These are phyloP conservation scores for Suillus lakei DNA, from an alignment of 768 basidiomycete genomes.

Conservation along the genomic window DNA sequence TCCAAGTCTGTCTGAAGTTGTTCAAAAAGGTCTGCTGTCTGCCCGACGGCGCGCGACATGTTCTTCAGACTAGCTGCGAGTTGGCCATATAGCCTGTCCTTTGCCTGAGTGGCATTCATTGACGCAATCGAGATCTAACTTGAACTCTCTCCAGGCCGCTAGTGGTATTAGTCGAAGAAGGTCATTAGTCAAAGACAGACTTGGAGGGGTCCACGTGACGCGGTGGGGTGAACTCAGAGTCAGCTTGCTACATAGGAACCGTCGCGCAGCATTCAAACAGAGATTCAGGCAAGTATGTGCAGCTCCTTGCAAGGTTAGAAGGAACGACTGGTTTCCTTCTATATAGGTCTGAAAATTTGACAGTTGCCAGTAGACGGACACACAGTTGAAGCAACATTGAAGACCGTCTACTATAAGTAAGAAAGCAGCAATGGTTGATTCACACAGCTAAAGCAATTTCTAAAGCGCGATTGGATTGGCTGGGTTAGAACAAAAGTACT, in stretches of 20 bases:
- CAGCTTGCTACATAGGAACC: too few relatives aligned
- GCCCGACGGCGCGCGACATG: conserved; percentile 68
- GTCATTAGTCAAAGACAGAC: not conserved
- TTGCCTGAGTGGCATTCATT: conserved; percentile 73
- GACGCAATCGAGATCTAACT: not conserved
- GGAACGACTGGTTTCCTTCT: not conserved
- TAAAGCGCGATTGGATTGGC: not conserved
- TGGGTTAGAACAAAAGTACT: not conserved
- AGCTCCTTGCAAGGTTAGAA: not conserved
- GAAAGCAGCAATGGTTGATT: not conserved
- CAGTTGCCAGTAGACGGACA: not conserved
- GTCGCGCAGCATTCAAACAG: not conserved
- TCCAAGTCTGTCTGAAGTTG: conserved; percentile 76
- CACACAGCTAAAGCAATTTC: not conserved
- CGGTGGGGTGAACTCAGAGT: too few relatives aligned
- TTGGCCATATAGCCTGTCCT: conserved; percentile 81
- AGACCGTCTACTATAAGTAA: not conserved
- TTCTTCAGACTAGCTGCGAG: conserved; percentile 70
- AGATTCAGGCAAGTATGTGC: not conserved
- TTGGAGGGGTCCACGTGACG: not conserved
- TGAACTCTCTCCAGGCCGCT: not conserved
- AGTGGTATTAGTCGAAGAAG: too few relatives aligned
- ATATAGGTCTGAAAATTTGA: not conserved
- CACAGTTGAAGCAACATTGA: not conserved
- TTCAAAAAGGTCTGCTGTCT: conserved; percentile 79